Percentiles rank a stretch among this genome's conserved stretches.
Evolutionary conservation across 306 rosid genomes (phyloP).

Genomic region (Lathyrus aphaca): DNA sequence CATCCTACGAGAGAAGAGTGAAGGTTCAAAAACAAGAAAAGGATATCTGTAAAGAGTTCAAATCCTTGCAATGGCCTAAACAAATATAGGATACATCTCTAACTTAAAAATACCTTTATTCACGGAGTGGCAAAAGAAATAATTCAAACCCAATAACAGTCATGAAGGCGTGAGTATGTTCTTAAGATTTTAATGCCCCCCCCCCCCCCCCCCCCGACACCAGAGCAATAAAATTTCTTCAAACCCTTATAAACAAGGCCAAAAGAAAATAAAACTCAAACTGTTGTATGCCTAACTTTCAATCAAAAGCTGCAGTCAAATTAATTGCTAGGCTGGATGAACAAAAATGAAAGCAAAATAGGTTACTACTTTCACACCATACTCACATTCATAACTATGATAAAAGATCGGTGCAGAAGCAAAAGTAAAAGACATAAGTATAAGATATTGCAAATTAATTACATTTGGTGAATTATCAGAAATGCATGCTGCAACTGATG

Average conservation of each 20-base stretch:
- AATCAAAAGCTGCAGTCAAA: conserved; percentile 29
- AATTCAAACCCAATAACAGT: background rate
- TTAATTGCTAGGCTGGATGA: conserved; percentile 23
- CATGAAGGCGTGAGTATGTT: background rate
- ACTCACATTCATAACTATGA: conserved; percentile 22
- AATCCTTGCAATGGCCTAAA: background rate
- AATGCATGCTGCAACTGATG: conserved; percentile 90
- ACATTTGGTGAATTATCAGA: conserved; percentile 68
- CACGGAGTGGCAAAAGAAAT: conserved; percentile 13
- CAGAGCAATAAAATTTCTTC: conserved; percentile 4
- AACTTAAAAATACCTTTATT: conserved; percentile 10
- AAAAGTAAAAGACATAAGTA: conserved; percentile 40
- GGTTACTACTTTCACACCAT: conserved; percentile 15
- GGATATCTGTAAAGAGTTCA: conserved; percentile 15
- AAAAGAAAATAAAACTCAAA: background rate
- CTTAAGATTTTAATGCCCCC: background rate
- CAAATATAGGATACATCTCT: conserved; percentile 2
- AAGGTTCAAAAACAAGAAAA: conserved; percentile 1
- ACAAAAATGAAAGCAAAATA: conserved; percentile 29
- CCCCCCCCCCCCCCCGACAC: background rate
- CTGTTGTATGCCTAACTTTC: background rate
- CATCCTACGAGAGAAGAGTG: conserved; percentile 13
- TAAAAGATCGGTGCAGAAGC: conserved; percentile 19
- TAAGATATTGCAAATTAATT: conserved; percentile 60
- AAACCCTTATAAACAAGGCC: conserved; percentile 8